These are phyloP conservation scores for Suhomyces coccinellae DNA, from an alignment of 1,139 yeast genomes.

Conservation along the genomic window DNA sequence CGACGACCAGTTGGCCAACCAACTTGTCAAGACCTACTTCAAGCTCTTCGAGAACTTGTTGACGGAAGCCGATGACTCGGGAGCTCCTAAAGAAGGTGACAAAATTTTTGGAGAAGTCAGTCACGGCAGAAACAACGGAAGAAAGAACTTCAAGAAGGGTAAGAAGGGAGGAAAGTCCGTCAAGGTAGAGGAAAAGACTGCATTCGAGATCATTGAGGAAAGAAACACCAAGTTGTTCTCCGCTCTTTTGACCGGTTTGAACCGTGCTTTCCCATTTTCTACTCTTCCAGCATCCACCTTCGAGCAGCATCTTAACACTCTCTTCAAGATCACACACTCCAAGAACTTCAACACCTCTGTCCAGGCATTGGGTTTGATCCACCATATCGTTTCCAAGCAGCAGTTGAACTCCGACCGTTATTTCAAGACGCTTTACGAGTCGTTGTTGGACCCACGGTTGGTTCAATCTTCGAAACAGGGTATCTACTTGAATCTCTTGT, in stretches of 20 bases:
- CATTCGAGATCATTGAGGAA: constrained; percentile 75
- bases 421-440: constrained; percentile 86
- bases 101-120: constrained; percentile 42
- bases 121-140: constrained; percentile 54
- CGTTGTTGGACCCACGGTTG: constrained; percentile 81
- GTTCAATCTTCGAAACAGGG: constrained; percentile 85
- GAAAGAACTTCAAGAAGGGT: constrained; percentile 51
- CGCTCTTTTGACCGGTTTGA: constrained; percentile 90
- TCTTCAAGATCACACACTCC: constrained; percentile 89
- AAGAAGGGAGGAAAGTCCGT: constrained; percentile 82
- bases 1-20: constrained; percentile 78
- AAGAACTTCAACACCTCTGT: constrained; percentile 92
- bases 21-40: constrained; percentile 79
- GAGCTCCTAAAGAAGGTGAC: constrained; percentile 35
- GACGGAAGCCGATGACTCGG: constrained; percentile 47
- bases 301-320: constrained; percentile 75
- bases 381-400: constrained; percentile 68
- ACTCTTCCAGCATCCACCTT: constrained; percentile 71
- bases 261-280: constrained; percentile 95
- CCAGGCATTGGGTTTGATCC: constrained; percentile 84
- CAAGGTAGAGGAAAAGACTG: constrained; percentile 62
- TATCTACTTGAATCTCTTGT: constrained; percentile 80
- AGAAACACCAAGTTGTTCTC: constrained; percentile 82
- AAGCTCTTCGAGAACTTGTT: constrained; percentile 82
- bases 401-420: constrained; percentile 68